A percentile compares a stretch with the other conserved stretches of the same genome.
Evolutionary conservation across 371 early-diverging fungal species (phyloP).

Genomic region (Mortierella sp.): DNA sequence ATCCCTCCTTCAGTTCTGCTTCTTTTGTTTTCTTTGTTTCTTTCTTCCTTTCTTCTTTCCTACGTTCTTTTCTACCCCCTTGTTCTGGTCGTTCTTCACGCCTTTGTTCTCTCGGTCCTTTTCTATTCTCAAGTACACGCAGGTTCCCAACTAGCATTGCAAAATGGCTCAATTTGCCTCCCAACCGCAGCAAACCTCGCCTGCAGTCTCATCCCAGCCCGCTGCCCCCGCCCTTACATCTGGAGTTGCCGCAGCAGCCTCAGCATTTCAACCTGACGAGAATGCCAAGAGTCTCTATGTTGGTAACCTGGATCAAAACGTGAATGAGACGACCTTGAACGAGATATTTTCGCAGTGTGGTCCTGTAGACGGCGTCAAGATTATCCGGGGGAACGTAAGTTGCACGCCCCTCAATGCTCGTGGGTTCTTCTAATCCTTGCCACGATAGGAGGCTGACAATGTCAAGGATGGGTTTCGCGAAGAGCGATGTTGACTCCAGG

Average conservation of each 20-base stretch:
- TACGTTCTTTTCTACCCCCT: conserved; percentile 1
- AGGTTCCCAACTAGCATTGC: background rate
- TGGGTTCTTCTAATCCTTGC: no score
- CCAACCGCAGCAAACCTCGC: conserved; percentile 29
- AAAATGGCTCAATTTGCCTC: conserved; percentile 44
- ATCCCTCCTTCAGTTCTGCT: conserved; percentile 1
- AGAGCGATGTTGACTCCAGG: no score
- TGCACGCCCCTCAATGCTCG: background rate
- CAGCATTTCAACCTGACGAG: conserved; percentile 56
- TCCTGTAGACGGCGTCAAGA: conserved; percentile 78
- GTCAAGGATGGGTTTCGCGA: no score
- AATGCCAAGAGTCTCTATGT: conserved; percentile 81
- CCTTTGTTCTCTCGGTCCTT: conserved; percentile 13
- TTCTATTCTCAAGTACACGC: background rate
- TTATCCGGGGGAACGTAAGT: conserved; percentile 83
- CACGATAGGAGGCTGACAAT: no score
- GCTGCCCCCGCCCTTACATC: conserved; percentile 1
- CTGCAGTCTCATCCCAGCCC: conserved; percentile 13
- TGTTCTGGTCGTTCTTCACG: conserved; percentile 11
- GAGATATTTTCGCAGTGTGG: conserved; percentile 82
- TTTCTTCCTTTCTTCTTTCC: conserved; percentile 3
- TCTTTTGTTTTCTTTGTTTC: conserved; percentile 6
- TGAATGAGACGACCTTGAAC: conserved; percentile 79
- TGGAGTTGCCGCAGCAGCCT: conserved; percentile 12
- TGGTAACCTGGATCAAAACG: conserved; percentile 88